Conservation (phyloP, 495 filamentous ascomycete genomes). For the Penicillium desertorum region DNA sequence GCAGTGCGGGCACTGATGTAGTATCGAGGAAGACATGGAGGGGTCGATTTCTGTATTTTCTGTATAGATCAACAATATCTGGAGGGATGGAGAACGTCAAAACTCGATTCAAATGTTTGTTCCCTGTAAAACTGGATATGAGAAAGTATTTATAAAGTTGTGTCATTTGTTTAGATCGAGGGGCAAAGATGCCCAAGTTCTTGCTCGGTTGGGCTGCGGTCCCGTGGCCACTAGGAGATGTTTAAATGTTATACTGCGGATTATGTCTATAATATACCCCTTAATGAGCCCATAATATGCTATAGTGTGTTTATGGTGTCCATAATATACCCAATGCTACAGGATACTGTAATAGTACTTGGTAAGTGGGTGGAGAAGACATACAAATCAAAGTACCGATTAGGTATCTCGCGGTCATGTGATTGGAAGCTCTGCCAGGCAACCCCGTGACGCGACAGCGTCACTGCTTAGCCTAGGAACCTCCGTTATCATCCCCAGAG, state of each 20-base stretch:
- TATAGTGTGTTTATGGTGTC: neutral
- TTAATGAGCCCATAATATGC: neutral
- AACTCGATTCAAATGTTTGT: neutral
- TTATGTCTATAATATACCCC: neutral
- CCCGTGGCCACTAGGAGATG: constrained; percentile 1
- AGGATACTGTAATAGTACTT: neutral
- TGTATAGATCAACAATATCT: neutral
- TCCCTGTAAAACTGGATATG: neutral
- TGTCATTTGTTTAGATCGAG: constrained; percentile 1
- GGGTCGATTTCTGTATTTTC: neutral
- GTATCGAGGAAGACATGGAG: constrained; percentile 36
- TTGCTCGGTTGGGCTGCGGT: constrained; percentile 10
- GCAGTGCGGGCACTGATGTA: constrained; percentile 42
- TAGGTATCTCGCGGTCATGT: constrained; percentile 12
- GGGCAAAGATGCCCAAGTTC: constrained; percentile 13
- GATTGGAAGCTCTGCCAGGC: constrained; percentile 22
- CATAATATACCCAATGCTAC: neutral
- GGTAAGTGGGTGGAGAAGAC: neutral
- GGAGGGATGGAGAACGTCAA: neutral
- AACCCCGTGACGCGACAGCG: constrained; percentile 32
- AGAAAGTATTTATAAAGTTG: neutral
- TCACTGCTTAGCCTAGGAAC: constrained; percentile 12
- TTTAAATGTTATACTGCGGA: neutral
- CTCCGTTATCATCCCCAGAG: constrained; percentile 20
- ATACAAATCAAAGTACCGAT: neutral